These are phyloP conservation scores for Meyerozyma guilliermondii DNA, from an alignment of 1,139 yeast genomes.

Conservation along the genomic window DNA sequence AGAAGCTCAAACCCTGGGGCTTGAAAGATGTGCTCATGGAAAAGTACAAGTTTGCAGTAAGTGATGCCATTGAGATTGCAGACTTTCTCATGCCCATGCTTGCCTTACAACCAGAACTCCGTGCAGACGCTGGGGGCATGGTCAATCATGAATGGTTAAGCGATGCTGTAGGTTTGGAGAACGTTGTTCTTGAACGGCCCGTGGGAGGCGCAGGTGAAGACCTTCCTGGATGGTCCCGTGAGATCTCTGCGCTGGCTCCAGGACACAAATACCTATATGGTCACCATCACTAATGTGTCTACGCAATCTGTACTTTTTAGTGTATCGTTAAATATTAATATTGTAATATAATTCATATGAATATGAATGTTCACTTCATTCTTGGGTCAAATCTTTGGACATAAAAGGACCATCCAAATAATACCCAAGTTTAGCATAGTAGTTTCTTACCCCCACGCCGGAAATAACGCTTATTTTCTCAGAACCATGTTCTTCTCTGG, in stretches of 20 bases:
- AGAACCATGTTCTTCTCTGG: constrained; percentile 93
- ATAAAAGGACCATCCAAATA: constrained; percentile 92
- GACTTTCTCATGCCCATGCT: constrained; percentile 72
- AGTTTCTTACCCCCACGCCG: constrained; percentile 97
- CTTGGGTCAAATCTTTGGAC: constrained; percentile 53
- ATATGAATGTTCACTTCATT: neutral
- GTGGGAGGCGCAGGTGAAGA: constrained; percentile 66
- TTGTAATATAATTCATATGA: neutral
- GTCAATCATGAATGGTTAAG: constrained; percentile 74
- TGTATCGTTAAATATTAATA: neutral
- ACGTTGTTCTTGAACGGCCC: constrained; percentile 45
- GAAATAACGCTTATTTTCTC: constrained; percentile 87
- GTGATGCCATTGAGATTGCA: constrained; percentile 29
- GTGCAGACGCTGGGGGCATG: constrained; percentile 83
- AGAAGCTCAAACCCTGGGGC: constrained; percentile 45
- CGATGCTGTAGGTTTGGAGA: constrained; percentile 58
- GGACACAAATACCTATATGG: neutral
- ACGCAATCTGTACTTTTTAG: neutral
- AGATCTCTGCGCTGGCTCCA: constrained; percentile 12
- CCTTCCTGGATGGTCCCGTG: constrained; percentile 68
- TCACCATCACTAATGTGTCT: neutral
- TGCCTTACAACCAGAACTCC: constrained; percentile 55
- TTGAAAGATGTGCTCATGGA: constrained; percentile 42
- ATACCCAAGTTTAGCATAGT: constrained; percentile 89
- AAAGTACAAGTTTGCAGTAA: constrained; percentile 32